Base-by-base conservation (phyloP, 129 eudicot genomes). In the Pseudognaphalium luteoalbum region DNA sequence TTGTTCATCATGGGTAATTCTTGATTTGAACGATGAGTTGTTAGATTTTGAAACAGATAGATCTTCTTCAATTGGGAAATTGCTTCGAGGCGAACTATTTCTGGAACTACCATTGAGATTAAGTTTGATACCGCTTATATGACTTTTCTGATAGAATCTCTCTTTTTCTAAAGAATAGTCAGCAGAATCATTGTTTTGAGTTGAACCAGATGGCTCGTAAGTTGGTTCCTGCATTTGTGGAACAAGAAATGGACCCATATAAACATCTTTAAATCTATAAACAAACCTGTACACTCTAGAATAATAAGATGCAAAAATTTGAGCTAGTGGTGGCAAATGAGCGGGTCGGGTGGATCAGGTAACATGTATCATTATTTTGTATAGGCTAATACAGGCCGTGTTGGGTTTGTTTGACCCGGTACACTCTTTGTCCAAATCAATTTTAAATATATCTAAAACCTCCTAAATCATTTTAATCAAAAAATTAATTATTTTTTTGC, bases 141-240 rank as follows among this genome's bases (percentile, higher is more conserved):
- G 80, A 65, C 50, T 78, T 57, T 76, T 73, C 4, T 39, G 34
- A 65, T 66, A 80, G 51, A 83, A 65, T 51, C 72, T 75, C 20
- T 68, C 89, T 39, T 82, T 78, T 73, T 70, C 84, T 42, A 69
- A 34, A 6, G 86, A 84, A 72, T 79, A 85, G 58, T 87, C 89
- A 41, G 76, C 70, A 4, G 89, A 82, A 77, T 75, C 75, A 7
- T 71, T 84, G 71, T 85, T 79, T 61, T 76, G 80, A 71, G 81
- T 70, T 56, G 83, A 78, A 59, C 78, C 86, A 70, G 88, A 58
- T 68, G 80, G 82, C 25, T 80, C 83, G 35, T 66, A 80, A 78
- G 83, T 91, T 76, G 83, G 62, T 85, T 81, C 96, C 96, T 91
- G 86, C 76, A 79, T 73, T 12, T 3, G 39, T 3, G n/a, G 52